Base-by-base conservation (phyloP, 306 rosid species). In the Hippophae gyantsensis region DNA sequence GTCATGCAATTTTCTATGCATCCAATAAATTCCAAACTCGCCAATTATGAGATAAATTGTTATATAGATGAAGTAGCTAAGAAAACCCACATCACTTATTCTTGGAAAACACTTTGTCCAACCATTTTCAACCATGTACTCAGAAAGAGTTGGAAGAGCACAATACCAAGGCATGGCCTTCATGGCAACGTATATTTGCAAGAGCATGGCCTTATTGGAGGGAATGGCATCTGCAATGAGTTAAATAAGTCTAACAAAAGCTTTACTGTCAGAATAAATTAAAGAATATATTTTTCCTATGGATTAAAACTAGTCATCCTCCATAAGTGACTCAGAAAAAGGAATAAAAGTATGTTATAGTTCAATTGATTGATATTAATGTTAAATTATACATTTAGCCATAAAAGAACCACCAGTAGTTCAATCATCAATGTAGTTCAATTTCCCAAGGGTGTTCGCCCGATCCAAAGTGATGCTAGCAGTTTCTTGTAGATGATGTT, bases 11-110 rank as follows among this genome's bases (percentile, higher is more conserved):
- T 77, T 89, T 60, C 93, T 76, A 58, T 92, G 98, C 89, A 83
- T 68, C 98, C 98, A 92, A 80, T 92, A 92, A 51, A 92, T 82
- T 49, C 82, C 87, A 57, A 87, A 92, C 96, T 87, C 98, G 64
- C 85, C 87, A 38, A 87, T 6, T 49, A 81, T 51, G 44, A 87
- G 71, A 80, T 87, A 85, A 66, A 74, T 73, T 13, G 77, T 72
- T 69, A 85, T 13, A 68, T 83, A 81, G 25, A 62, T 48, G 62
- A 81, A 6, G 71, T 87, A 92, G 11, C 79, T 60, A 61, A 49
- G 58, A 85, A 75, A 85, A 51, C 96, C 78, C 5, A 83, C 76
- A 67, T 85, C 67, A 49, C 76, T 55, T 67, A 82, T 26, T 75
- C 96, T 85, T 12, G 98, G 71, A 64, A 69, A 85, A 72, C 88